Conservation (phyloP, 2,329 filamentous ascomycete species). For the Stachybotrys echinatus region DNA sequence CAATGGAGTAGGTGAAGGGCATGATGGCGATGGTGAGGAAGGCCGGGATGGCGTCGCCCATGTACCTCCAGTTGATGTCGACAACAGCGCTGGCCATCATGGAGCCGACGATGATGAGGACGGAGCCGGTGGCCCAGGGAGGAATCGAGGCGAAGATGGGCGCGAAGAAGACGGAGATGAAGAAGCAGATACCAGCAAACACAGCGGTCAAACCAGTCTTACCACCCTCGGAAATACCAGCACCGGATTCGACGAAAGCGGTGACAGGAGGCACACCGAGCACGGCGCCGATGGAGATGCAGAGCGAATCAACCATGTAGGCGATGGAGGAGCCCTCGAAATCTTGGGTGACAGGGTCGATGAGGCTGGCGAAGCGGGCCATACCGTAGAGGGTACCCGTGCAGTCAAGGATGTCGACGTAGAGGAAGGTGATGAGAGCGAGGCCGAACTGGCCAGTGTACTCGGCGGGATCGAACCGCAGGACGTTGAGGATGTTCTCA, state of each 20-base stretch:
- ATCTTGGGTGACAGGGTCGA: conserved; percentile 78
- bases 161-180: conserved; percentile 83
- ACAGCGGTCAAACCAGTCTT: conserved; percentile 81
- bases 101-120: conserved; percentile 80
- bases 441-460: conserved; percentile 74
- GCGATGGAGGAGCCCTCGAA: conserved; percentile 82
- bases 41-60: conserved; percentile 77
- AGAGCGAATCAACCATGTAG: conserved; percentile 76
- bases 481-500: conserved; percentile 59
- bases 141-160: conserved; percentile 88
- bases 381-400: conserved; percentile 87
- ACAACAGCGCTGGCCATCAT: conserved; percentile 76
- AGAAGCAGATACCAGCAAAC: conserved; percentile 74
- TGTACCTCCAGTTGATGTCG: conserved; percentile 86
- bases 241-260: conserved; percentile 84
- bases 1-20: conserved; percentile 88
- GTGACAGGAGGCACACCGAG: conserved; percentile 78
- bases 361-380: conserved; percentile 75
- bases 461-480: conserved; percentile 65
- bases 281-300: conserved; percentile 73
- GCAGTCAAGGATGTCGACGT: conserved; percentile 83
- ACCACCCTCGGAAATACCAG: conserved; percentile 83
- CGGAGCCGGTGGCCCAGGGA: conserved; percentile 83
- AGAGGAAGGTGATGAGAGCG: conserved; percentile 82
- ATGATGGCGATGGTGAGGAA: conserved; percentile 81